Evolutionary conservation across 805 yeast species (phyloP).

Genomic region (Candida insectorum): DNA sequence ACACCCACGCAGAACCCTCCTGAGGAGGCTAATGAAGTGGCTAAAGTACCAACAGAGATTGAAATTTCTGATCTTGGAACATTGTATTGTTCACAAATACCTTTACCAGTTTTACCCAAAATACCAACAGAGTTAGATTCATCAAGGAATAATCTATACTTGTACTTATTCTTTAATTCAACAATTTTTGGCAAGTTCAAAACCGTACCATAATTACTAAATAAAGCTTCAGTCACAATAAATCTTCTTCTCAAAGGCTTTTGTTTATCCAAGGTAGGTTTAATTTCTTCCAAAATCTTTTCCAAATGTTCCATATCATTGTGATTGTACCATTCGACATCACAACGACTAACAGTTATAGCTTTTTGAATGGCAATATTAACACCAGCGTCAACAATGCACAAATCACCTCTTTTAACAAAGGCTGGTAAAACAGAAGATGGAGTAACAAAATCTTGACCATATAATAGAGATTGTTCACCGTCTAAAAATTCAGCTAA

Average conservation of each 20-base stretch:
- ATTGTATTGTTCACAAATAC: constrained; percentile 70
- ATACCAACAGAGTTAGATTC: constrained; percentile 86
- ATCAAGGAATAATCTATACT: constrained; percentile 83
- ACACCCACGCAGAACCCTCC: constrained; percentile 96
- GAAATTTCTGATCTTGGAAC: constrained; percentile 73
- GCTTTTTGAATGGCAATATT: constrained; percentile 84
- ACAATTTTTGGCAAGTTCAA: constrained; percentile 67
- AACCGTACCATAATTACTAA: constrained; percentile 76
- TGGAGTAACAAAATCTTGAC: constrained; percentile 87
- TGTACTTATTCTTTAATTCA: constrained; percentile 74
- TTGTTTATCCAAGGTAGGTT: constrained; percentile 58
- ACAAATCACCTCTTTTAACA: constrained; percentile 89
- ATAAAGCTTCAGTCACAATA: constrained; percentile 88
- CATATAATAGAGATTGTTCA: constrained; percentile 79
- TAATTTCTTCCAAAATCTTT: constrained; percentile 56
- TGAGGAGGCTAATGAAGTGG: constrained; percentile 73
- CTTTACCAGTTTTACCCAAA: constrained; percentile 81
- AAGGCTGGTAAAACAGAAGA: constrained; percentile 90
- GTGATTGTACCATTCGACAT: constrained; percentile 79
- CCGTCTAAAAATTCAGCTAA: constrained; percentile 73
- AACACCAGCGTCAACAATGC: constrained; percentile 80
- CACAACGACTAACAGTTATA: constrained; percentile 78
- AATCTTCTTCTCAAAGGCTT: constrained; percentile 84
- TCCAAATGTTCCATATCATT: constrained; percentile 85
- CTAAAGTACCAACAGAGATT: constrained; percentile 84